A percentile compares a stretch with the other conserved stretches of the same genome.
These are phyloP conservation scores for Artemisia tridentata DNA, from an alignment of 129 eudicot genomes.

Conservation along the genomic window DNA sequence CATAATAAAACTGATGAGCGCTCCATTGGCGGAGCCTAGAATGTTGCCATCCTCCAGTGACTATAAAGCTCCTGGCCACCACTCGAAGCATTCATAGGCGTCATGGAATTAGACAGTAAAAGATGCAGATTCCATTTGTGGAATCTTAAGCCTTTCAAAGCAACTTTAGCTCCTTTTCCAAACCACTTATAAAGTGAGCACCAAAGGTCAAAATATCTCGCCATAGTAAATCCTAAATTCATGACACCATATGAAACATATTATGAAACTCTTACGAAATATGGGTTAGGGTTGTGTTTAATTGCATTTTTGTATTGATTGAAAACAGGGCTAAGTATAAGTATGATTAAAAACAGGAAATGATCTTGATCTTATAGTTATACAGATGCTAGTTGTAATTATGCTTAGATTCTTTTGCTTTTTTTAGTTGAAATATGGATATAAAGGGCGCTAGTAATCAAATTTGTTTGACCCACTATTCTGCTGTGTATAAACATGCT, in stretches of 20 bases:
- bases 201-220: constrained; percentile 7
- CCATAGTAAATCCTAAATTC: not conserved
- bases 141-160: constrained; percentile 10
- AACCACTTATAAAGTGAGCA: not conserved
- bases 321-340: no score
- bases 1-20: not conserved
- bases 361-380: no score
- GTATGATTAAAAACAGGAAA: no score
- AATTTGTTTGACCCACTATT: no score
- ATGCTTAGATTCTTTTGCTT: no score
- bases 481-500: no score
- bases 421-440: no score
- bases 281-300: no score
- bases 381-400: no score
- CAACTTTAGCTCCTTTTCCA: constrained; percentile 7
- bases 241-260: not conserved
- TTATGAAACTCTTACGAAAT: no score
- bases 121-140: constrained; percentile 4
- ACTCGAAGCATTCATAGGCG: constrained; percentile 1
- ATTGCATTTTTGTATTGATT: no score
- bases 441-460: no score
- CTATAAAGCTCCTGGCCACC: not conserved
- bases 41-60: constrained; percentile 9
- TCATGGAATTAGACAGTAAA: constrained; percentile 14
- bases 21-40: not conserved